These are phyloP conservation scores for Neurospora africana DNA, from an alignment of 495 filamentous ascomycete genomes.

Conservation along the genomic window DNA sequence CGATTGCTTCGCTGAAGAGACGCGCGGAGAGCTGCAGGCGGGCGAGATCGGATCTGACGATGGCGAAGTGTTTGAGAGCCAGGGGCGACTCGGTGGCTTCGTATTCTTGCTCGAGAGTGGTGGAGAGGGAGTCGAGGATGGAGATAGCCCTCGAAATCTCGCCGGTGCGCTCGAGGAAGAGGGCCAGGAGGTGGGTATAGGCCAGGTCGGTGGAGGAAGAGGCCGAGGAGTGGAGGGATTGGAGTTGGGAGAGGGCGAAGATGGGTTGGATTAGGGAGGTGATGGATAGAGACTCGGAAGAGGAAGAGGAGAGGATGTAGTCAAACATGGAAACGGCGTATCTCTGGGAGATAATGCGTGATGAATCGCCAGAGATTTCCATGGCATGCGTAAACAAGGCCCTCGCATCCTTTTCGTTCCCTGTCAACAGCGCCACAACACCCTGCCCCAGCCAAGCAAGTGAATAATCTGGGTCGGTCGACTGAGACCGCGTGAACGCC, in stretches of 20 bases:
- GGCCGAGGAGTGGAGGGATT: constrained; percentile 36
- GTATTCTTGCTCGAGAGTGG: constrained; percentile 64
- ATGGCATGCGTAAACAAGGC: constrained; percentile 90
- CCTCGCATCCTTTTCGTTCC: constrained; percentile 63
- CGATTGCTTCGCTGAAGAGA: constrained; percentile 53
- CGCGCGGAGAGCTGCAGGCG: constrained; percentile 61
- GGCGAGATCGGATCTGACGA: constrained; percentile 81
- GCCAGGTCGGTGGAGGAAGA: constrained; percentile 47
- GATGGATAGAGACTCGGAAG: constrained; percentile 44
- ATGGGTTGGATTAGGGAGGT: constrained; percentile 55
- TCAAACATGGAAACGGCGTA: constrained; percentile 75
- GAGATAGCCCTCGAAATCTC: constrained; percentile 54
- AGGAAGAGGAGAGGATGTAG: constrained; percentile 47
- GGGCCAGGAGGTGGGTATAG: constrained; percentile 64
- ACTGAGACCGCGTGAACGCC: constrained; percentile 83
- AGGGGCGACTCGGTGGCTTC: constrained; percentile 67
- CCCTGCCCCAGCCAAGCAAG: constrained; percentile 93
- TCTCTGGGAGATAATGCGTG: constrained; percentile 58
- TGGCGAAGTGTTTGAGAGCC: constrained; percentile 62
- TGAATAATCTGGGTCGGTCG: constrained; percentile 83
- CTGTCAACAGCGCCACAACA: constrained; percentile 64
- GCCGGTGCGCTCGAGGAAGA: constrained; percentile 70
- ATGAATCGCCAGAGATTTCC: constrained; percentile 74
- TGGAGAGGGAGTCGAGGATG: constrained; percentile 55
- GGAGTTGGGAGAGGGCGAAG: constrained; percentile 78